These are phyloP conservation scores for Mortierella antarctica DNA, from an alignment of 192 early-diverging fungal species.

Conservation along the genomic window DNA sequence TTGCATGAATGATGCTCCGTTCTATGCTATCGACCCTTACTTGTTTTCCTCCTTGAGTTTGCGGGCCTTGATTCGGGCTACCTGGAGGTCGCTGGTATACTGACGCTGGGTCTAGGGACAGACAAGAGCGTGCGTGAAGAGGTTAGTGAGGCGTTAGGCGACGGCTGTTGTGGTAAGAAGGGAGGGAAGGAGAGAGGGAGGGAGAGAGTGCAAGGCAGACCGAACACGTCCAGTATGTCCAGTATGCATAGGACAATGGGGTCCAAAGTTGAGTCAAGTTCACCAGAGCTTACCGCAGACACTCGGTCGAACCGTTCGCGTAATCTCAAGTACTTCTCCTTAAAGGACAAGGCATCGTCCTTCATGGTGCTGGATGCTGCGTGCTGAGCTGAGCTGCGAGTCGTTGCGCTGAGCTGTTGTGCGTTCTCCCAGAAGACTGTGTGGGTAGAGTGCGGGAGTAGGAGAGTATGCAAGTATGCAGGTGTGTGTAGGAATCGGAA, in stretches of 20 bases:
- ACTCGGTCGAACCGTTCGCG: conserved; percentile 47
- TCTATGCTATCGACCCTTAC: conserved; percentile 16
- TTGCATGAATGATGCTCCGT: too few species aligned
- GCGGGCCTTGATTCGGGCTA: conserved; percentile 47
- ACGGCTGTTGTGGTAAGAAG: neutral
- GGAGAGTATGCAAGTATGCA: neutral
- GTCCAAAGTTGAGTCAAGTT: neutral
- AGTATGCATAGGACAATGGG: too few species aligned
- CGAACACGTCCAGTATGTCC: too few species aligned
- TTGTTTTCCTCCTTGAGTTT: conserved; percentile 57
- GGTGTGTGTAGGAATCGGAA: neutral
- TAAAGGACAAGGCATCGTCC: conserved; percentile 38
- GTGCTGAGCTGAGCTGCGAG: neutral
- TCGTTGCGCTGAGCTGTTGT: too few species aligned
- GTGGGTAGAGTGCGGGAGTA: too few species aligned
- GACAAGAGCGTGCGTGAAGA: neutral
- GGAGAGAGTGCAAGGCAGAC: conserved; percentile 8
- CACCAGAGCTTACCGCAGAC: conserved; percentile 31
- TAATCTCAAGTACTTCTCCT: conserved; percentile 48
- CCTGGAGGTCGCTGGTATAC: conserved; percentile 41
- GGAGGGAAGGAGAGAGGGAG: conserved; percentile 21
- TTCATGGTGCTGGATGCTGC: conserved; percentile 3
- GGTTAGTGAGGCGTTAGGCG: neutral
- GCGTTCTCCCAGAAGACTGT: too few species aligned
- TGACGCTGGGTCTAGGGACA: conserved; percentile 39